These are phyloP conservation scores for Aspergillus cejpii DNA, from an alignment of 2,329 filamentous ascomycete species.

Conservation along the genomic window DNA sequence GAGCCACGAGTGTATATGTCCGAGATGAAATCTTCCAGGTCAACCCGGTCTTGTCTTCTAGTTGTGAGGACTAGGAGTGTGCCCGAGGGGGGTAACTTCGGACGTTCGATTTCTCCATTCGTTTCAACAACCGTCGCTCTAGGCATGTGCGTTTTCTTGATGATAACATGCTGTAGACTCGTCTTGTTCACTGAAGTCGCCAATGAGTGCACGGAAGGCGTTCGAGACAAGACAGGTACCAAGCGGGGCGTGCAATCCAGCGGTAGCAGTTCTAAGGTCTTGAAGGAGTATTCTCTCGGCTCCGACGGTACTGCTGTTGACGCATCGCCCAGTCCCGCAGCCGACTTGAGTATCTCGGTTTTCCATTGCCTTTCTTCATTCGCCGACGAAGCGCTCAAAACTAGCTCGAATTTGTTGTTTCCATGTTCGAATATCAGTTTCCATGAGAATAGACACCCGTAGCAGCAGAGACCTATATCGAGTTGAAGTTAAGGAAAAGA, in stretches of 20 bases:
- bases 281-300: slow-evolving; percentile 26
- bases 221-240: slow-evolving; percentile 51
- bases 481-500: not conserved
- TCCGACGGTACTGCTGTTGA: slow-evolving; percentile 39
- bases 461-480: slow-evolving; percentile 69
- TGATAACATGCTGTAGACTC: slow-evolving; percentile 66
- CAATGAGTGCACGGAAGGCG: slow-evolving; percentile 69
- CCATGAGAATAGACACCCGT: slow-evolving; percentile 82
- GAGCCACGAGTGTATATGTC: slow-evolving; percentile 80
- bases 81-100: slow-evolving; percentile 69
- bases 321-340: slow-evolving; percentile 46
- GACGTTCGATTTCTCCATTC: slow-evolving; percentile 61
- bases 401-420: slow-evolving; percentile 71
- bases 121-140: slow-evolving; percentile 41
- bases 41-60: slow-evolving; percentile 65
- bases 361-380: slow-evolving; percentile 79
- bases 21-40: slow-evolving; percentile 64
- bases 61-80: slow-evolving; percentile 66
- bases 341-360: slow-evolving; percentile 53
- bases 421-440: slow-evolving; percentile 78
- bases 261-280: slow-evolving; percentile 64
- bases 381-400: slow-evolving; percentile 77
- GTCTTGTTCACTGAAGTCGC: slow-evolving; percentile 65
- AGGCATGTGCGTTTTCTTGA: slow-evolving; percentile 72
- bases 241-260: slow-evolving; percentile 70